phyloP scores from a whole-genome alignment of 345 rosid species.

The Geranium brycei region DNA sequence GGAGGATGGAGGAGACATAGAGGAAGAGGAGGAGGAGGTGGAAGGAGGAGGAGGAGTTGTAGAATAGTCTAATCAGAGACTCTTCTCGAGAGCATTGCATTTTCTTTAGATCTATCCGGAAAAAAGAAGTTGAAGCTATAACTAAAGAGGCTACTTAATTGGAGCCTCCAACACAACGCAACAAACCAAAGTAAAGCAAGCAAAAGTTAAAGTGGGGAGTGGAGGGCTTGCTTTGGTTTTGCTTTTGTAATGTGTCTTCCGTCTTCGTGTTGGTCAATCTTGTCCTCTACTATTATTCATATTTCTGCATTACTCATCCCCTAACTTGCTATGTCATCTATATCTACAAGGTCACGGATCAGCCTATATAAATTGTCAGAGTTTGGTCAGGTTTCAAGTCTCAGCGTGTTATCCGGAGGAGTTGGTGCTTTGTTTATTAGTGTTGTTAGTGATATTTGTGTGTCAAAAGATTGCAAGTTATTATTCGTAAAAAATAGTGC shows the following conservation, averaged over 20 bases:
- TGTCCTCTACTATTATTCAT: background rate
- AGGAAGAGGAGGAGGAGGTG: conserved; percentile 57
- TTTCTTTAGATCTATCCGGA: conserved; percentile 16
- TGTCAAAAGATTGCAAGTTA: no score
- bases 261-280: background rate
- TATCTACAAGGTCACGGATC: no score
- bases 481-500: no score
- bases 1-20: conserved; percentile 47
- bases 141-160: no score
- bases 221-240: background rate
- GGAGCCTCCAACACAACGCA: background rate
- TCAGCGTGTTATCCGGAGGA: no score
- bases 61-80: conserved; percentile 59
- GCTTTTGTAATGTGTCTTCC: background rate
- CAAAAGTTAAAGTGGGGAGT: background rate
- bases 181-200: conserved; percentile 18
- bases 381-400: no score
- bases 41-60: conserved; percentile 54
- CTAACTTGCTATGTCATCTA: background rate
- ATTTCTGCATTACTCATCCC: background rate
- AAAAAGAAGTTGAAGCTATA: conserved; percentile 11
- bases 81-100: conserved; percentile 82
- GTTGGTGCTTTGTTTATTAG: no score
- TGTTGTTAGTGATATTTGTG: no score
- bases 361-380: no score